Base-by-base conservation (phyloP, 768 basidiomycete genomes). In the Dacryopinax spathularia region DNA sequence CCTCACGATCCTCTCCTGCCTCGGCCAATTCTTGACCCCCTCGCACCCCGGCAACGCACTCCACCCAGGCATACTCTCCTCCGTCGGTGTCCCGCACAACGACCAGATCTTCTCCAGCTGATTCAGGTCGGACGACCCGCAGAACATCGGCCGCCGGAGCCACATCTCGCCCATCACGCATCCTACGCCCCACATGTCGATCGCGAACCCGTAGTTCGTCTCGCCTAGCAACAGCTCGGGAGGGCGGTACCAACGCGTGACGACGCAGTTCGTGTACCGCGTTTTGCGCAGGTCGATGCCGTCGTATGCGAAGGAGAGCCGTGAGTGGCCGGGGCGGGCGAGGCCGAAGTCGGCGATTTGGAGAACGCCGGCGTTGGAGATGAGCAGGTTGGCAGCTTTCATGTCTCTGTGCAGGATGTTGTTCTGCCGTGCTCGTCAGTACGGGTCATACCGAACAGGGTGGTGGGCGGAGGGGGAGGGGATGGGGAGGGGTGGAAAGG, bases 161-260 rank as follows among this genome's bases (percentile, higher is more conserved):
- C 91, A 95, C 91, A 98, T 97, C 75, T 99, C 96, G 33, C 88
- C 95, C n/a, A 98, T 78, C 31, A 97, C 90, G 73, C 95, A 96
- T 6, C 95, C 96, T 62, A 98, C 85, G 6, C 95, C 92, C 96
- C 96, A 99, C 69, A 99, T 86, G 73, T 99, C 96, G 41, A 99
- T 87, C 68, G 92, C 91, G 0, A 90, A 89, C 9, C 91, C 91
- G 68, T 99, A 98, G 65, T 89, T 83, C 48, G 86, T 80, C 16
- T 90, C 88, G 37, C 94, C 93, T 15, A 99, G 78, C 13, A 99
- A 78, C 1, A 99, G 77, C 79, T 96, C 92, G 0, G 93, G 93
- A 16, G 93, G 91, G 20, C 93, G 83, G 70, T 96, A 96, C 93
- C 92, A 96, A 43, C 91, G 77, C 10, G 92, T 95, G 29, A 95